Base-by-base conservation (phyloP, 31 red algal genomes). In the Porphyra umbilicalis region DNA sequence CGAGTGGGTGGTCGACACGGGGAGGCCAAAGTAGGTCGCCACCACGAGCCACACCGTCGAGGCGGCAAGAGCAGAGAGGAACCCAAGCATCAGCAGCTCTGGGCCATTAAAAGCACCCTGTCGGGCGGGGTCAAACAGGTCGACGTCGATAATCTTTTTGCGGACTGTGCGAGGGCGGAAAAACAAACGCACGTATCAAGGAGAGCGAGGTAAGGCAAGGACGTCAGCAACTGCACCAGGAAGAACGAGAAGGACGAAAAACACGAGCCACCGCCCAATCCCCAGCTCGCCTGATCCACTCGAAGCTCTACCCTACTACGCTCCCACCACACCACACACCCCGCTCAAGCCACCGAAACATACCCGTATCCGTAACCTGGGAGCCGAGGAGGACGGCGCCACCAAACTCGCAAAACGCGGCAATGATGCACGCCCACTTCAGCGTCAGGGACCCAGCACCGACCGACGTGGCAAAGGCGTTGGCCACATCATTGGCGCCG, bases 1-100 rank as follows among this genome's bases (percentile, higher is more conserved):
- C 18, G 92, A 90, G 83, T 99, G 97, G 13, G 97, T 99, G 31
- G 97, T 99, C 16, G 94, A 97, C 34, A 99, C 95, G 57, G 97
- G 97, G 30, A 94, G 87, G 32, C 71, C 79, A n/a, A 93, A 71
- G 36, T 93, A 92, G 37, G 94, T 95, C 32, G 97, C 94, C 75
- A 97, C 76, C 29, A 97, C 75, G 34, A 99, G 83, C 87, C 92
- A 95, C 38, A 88, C 76, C 35, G 84, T 85, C 46, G 97, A 87
- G 34, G 94, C 57, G 25, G 92, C 78, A 13, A 99, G 90, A 31
- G 93, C 85, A 32, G 86, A 82, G 30, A 94, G 86, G 79, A 97
- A 92, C 40, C 92, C 94, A 6, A 85, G 84, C 87, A 92, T 97
- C 29, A 94, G 89, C 40, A 99, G 79, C 83, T 92, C 90, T 30